Evolutionary conservation across 768 basidiomycete species (phyloP).

Genomic region (Boletus sp.): DNA sequence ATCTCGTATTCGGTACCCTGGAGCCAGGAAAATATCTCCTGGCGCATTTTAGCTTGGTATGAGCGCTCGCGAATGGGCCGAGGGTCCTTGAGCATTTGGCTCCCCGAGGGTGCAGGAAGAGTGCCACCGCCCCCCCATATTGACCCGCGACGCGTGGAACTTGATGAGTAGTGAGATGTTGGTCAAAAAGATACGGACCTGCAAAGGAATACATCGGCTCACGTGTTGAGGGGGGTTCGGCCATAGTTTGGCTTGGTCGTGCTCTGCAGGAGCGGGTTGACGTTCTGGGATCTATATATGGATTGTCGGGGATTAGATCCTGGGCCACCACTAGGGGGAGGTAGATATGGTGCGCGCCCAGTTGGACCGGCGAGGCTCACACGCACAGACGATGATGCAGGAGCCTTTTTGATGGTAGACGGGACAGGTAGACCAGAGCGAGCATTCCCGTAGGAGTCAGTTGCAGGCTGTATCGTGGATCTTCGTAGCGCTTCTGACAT

Average conservation of each 20-base stretch:
- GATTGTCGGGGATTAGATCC: constrained; percentile 63
- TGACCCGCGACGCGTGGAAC: constrained; percentile 75
- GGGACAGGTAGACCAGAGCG: constrained; percentile 74
- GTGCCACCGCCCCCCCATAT: constrained; percentile 58
- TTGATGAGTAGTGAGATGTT: constrained; percentile 20
- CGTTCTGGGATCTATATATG: constrained; percentile 63
- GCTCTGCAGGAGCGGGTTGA: constrained; percentile 67
- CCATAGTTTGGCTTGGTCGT: constrained; percentile 64
- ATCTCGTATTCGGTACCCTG: constrained; percentile 64
- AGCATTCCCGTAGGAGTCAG: constrained; percentile 46
- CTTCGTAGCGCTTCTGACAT: constrained; percentile 52
- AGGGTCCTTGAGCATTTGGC: constrained; percentile 63
- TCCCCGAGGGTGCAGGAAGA: constrained; percentile 44
- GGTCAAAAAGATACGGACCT: constrained; percentile 3
- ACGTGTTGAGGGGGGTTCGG: constrained; percentile 74
- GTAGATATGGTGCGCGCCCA: constrained; percentile 52
- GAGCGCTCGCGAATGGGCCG: constrained; percentile 74
- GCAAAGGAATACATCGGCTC: constrained; percentile 7
- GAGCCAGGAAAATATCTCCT: constrained; percentile 73
- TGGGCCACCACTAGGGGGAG: constrained; percentile 32
- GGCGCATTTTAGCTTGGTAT: constrained; percentile 72
- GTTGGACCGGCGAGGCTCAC: constrained; percentile 78
- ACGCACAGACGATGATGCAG: constrained; percentile 42
- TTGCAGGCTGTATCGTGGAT: constrained; percentile 53
- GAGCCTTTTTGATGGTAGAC: constrained; percentile 68